phyloP scores from a whole-genome alignment of 495 filamentous ascomycete species.

The Aspergillus wentii region DNA sequence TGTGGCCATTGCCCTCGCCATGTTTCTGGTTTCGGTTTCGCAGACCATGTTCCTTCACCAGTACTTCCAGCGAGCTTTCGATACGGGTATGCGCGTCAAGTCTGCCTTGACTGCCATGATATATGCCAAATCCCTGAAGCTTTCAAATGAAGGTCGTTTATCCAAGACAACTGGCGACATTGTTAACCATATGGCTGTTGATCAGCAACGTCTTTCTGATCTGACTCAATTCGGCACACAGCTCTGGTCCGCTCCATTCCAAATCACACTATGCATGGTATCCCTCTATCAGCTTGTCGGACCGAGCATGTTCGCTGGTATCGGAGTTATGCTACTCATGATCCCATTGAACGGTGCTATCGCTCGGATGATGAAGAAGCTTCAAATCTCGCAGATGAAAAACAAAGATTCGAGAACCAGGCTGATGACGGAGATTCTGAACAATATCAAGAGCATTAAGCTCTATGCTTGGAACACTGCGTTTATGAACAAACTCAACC shows the following conservation, averaged over 20 bases:
- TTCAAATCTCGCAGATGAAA: constrained; percentile 97
- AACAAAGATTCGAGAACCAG: constrained; percentile 95
- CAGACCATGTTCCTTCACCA: constrained; percentile 86
- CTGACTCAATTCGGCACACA: constrained; percentile 93
- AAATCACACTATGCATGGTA: constrained; percentile 91
- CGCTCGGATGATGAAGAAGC: constrained; percentile 84
- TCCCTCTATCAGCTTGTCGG: constrained; percentile 94
- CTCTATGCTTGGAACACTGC: constrained; percentile 96
- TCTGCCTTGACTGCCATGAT: constrained; percentile 83
- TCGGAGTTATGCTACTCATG: constrained; percentile 95
- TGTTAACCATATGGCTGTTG: constrained; percentile 98
- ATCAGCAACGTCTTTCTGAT: constrained; percentile 92
- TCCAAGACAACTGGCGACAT: constrained; percentile 94
- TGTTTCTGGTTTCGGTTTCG: constrained; percentile 82
- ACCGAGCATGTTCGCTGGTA: constrained; percentile 91
- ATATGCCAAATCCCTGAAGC: constrained; percentile 81
- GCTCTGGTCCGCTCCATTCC: constrained; percentile 93
- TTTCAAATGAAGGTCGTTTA: constrained; percentile 91
- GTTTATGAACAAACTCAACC: constrained; percentile 95
- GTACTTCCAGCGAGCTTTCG: constrained; percentile 93
- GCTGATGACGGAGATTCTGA: constrained; percentile 94
- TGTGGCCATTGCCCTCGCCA: constrained; percentile 80
- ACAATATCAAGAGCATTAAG: constrained; percentile 99
- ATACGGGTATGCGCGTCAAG: constrained; percentile 95
- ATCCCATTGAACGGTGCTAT: constrained; percentile 94